Evolutionary conservation across 176 grass and related monocot species (phyloP).

Genomic region (Metroxylon sagu): DNA sequence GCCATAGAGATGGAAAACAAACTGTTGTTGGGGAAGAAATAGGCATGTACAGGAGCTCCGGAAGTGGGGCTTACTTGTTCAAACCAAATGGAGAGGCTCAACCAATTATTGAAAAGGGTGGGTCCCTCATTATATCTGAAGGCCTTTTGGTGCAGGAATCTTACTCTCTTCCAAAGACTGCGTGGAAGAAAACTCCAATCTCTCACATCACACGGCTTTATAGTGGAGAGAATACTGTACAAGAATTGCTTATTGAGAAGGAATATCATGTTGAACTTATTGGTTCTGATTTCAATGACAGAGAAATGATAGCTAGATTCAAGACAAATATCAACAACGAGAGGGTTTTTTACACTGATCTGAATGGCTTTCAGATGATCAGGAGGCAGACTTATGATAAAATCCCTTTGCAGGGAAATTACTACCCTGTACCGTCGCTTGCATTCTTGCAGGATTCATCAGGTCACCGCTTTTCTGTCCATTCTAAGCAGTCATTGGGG

Average conservation of each 20-base stretch:
- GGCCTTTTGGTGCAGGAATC: conserved; percentile 79
- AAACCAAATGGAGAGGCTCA: conserved; percentile 78
- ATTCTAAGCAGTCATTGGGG: conserved; percentile 86
- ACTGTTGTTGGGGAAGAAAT: conserved; percentile 81
- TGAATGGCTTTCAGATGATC: conserved; percentile 98
- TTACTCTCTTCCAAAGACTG: conserved; percentile 72
- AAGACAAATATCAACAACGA: conserved; percentile 91
- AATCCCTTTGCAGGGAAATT: conserved; percentile 97
- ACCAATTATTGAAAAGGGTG: conserved; percentile 66
- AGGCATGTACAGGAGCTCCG: conserved; percentile 73
- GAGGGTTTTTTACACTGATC: conserved; percentile 84
- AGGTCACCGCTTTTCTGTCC: conserved; percentile 77
- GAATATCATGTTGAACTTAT: conserved; percentile 97
- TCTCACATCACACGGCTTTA: conserved; percentile 88
- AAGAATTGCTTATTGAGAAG: conserved; percentile 89
- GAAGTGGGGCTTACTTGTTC: conserved; percentile 93
- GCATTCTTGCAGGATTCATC: conserved; percentile 79
- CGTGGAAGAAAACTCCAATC: conserved; percentile 61
- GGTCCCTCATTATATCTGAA: conserved; percentile 76
- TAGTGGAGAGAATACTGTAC: conserved; percentile 48
- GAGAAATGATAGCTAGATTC: conserved; percentile 80
- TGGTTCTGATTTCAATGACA: conserved; percentile 61
- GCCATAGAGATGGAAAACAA: conserved; percentile 40
- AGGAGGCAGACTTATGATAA: conserved; percentile 88
- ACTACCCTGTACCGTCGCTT: conserved; percentile 92